A percentile compares a stretch with the other conserved stretches of the same genome.
These are phyloP conservation scores for Russula abietina DNA, from an alignment of 768 basidiomycete species.

Conservation along the genomic window DNA sequence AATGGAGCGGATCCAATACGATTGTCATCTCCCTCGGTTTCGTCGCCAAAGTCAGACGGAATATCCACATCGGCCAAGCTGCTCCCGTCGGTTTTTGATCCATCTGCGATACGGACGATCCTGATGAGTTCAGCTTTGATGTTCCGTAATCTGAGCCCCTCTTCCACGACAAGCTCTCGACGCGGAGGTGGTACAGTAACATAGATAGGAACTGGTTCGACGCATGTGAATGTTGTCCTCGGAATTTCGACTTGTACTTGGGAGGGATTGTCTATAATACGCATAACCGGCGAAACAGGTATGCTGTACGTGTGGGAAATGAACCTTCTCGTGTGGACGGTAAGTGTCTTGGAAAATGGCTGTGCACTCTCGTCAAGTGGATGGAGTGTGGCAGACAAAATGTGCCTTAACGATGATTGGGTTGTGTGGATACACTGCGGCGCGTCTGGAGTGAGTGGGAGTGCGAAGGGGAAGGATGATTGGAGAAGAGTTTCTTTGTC, in stretches of 20 bases:
- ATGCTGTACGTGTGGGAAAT: slow-evolving; percentile 55
- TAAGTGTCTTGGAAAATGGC: slow-evolving; percentile 48
- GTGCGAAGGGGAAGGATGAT: slow-evolving; percentile 69
- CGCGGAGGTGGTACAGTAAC: slow-evolving; percentile 73
- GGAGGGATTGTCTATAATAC: slow-evolving; percentile 55
- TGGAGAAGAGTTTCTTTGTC: slow-evolving; percentile 41
- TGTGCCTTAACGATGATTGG: slow-evolving; percentile 65
- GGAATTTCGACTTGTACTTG: slow-evolving; percentile 66
- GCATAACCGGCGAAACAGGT: slow-evolving; percentile 54
- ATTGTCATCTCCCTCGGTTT: slow-evolving; percentile 29
- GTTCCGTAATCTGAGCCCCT: slow-evolving; percentile 71
- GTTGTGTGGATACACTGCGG: slow-evolving; percentile 79
- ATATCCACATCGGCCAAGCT: slow-evolving; percentile 22
- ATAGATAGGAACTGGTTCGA: slow-evolving; percentile 74
- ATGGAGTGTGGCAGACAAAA: slow-evolving; percentile 61
- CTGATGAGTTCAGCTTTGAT: slow-evolving; percentile 75
- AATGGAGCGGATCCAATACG: slow-evolving; percentile 35
- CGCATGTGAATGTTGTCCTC: slow-evolving; percentile 60
- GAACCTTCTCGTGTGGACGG: slow-evolving; percentile 70
- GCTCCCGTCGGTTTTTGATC: slow-evolving; percentile 23
- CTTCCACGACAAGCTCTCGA: slow-evolving; percentile 58
- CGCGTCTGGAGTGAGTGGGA: slow-evolving; percentile 71
- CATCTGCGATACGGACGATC: slow-evolving; percentile 48
- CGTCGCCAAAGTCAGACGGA: slow-evolving; percentile 23
- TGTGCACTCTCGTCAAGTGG: slow-evolving; percentile 34